Evolutionary conservation across 148 eudicot species (phyloP).

Genomic region (Rhododendron molle): DNA sequence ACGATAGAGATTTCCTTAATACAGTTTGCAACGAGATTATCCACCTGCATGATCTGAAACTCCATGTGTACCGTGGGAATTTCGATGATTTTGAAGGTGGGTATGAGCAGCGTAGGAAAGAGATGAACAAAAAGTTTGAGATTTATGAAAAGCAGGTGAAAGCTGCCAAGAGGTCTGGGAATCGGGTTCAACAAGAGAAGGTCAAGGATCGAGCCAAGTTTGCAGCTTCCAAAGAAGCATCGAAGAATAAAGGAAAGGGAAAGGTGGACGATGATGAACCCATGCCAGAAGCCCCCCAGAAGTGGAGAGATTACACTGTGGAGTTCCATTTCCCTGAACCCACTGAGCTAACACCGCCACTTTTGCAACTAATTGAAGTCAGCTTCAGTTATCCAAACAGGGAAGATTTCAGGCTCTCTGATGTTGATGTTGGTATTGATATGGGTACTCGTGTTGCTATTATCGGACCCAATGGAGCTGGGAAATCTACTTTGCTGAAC

Average conservation of each 20-base stretch:
- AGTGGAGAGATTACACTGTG: constrained; percentile 46
- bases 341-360: constrained; percentile 56
- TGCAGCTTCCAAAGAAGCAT: constrained; percentile 34
- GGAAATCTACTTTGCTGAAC: constrained; percentile 35
- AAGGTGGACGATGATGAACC: constrained; percentile 53
- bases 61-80: constrained; percentile 53
- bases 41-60: constrained; percentile 63
- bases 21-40: constrained; percentile 53
- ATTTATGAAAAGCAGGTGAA: constrained; percentile 50
- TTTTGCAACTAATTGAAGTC: constrained; percentile 52
- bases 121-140: constrained; percentile 45
- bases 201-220: constrained; percentile 52
- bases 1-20: constrained; percentile 58
- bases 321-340: constrained; percentile 24
- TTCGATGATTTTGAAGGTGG: constrained; percentile 59
- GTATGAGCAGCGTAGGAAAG: constrained; percentile 51
- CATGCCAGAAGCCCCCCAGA: constrained; percentile 42
- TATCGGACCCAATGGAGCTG: constrained; percentile 62
- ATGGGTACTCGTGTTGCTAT: constrained; percentile 64
- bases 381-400: constrained; percentile 51
- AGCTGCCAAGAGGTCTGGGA: constrained; percentile 52
- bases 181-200: constrained; percentile 46
- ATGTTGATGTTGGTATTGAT: constrained; percentile 28
- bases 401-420: constrained; percentile 41
- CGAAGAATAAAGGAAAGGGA: constrained; percentile 38